phyloP scores from a whole-genome alignment of 805 yeast species.

The Starmerella powellii region DNA sequence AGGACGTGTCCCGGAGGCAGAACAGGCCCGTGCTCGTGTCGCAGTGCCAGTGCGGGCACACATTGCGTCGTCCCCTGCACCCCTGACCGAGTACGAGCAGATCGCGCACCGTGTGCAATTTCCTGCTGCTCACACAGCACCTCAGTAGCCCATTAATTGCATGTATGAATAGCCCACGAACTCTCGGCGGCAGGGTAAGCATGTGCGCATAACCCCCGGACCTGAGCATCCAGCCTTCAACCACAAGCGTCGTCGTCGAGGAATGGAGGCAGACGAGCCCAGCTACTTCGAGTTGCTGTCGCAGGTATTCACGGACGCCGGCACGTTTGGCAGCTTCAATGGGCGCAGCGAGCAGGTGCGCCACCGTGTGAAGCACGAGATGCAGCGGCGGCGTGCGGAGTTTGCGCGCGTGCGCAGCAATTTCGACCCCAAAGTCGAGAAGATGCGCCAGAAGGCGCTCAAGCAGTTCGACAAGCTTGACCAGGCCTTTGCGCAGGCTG shows the following conservation, averaged over 20 bases:
- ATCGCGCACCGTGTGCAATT: too few species aligned
- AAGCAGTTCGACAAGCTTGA: slow-evolving; percentile 27
- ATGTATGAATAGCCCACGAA: too few species aligned
- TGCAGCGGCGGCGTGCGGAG: slow-evolving; percentile 11
- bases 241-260: background rate
- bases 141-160: too few species aligned
- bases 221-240: too few species aligned
- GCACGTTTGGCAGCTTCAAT: slow-evolving; percentile 3
- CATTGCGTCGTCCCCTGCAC: slow-evolving; percentile 14
- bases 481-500: slow-evolving; percentile 15
- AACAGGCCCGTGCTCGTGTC: slow-evolving; percentile 16
- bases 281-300: slow-evolving; percentile 29
- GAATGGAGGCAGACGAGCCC: slow-evolving; percentile 11
- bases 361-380: slow-evolving; percentile 20
- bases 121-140: too few species aligned
- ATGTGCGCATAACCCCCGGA: too few species aligned
- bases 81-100: too few species aligned
- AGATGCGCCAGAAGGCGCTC: slow-evolving; percentile 21
- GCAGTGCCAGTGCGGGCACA: slow-evolving; percentile 19
- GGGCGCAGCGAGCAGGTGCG: slow-evolving; percentile 19
- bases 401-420: slow-evolving; percentile 8
- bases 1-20: slow-evolving; percentile 33
- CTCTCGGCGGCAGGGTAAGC: too few species aligned
- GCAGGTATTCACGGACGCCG: slow-evolving; percentile 22
- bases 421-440: slow-evolving; percentile 24